phyloP scores from a whole-genome alignment of 179 eudicot species.

The Spergularia azorica region DNA sequence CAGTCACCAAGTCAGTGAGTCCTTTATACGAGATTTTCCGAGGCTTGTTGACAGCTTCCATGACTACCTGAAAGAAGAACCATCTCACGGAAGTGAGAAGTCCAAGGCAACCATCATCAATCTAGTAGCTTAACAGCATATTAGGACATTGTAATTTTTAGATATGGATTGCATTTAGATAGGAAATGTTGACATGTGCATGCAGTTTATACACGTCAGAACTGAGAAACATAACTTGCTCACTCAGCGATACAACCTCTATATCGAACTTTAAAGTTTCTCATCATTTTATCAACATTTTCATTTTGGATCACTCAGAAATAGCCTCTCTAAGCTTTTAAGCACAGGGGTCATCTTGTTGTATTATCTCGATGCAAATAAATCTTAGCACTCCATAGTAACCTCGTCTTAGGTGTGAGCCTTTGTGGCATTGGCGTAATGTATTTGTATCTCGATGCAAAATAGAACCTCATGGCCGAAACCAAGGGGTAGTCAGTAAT shows the following conservation, averaged over 20 bases:
- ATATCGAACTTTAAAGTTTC: no score
- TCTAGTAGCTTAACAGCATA: constrained; percentile 17
- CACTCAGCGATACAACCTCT: neutral
- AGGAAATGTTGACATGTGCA: constrained; percentile 1
- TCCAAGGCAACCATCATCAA: constrained; percentile 4
- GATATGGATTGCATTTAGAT: neutral
- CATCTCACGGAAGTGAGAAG: constrained; percentile 14
- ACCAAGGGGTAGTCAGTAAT: no score
- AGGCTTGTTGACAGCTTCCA: constrained; percentile 98
- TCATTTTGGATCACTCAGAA: no score
- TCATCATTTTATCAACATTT: no score
- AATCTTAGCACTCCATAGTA: no score
- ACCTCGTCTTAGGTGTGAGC: no score
- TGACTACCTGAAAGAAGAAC: constrained; percentile 68
- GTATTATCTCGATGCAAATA: no score
- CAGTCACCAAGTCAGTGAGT: constrained; percentile 94
- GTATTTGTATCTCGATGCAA: no score
- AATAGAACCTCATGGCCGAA: no score
- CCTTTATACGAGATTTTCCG: constrained; percentile 89
- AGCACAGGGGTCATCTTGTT: no score
- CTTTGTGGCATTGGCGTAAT: no score
- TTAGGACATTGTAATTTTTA: neutral
- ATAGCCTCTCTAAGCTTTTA: no score
- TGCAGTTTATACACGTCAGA: neutral
- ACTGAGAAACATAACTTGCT: neutral